phyloP scores from a whole-genome alignment of 495 filamentous ascomycete genomes.

The Penicillium pancosmium region DNA sequence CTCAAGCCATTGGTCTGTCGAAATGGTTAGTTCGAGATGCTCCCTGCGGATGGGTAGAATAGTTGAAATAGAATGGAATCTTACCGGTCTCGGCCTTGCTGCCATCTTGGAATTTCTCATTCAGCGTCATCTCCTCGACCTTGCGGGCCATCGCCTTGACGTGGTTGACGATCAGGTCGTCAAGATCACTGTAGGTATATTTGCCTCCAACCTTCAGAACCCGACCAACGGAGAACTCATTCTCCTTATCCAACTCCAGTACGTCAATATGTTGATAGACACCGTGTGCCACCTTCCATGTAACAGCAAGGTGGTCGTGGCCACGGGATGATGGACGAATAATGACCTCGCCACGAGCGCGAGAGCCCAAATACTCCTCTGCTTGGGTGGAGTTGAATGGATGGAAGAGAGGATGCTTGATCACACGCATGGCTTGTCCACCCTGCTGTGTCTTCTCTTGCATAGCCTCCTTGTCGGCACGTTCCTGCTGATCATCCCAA shows the following conservation, averaged over 20 bases:
- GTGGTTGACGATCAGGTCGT: slow-evolving; percentile 95
- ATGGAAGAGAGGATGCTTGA: slow-evolving; percentile 94
- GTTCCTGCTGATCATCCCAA: slow-evolving; percentile 85
- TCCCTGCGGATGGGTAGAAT: slow-evolving; percentile 6
- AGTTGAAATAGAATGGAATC: slow-evolving; percentile 25
- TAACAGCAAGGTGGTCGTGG: slow-evolving; percentile 90
- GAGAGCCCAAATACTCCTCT: slow-evolving; percentile 87
- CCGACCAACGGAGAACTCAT: slow-evolving; percentile 88
- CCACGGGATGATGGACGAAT: slow-evolving; percentile 95
- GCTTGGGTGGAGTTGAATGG: slow-evolving; percentile 92
- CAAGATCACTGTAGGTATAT: slow-evolving; percentile 91
- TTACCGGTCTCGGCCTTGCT: slow-evolving; percentile 84
- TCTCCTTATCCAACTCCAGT: slow-evolving; percentile 93
- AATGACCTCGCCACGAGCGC: slow-evolving; percentile 84
- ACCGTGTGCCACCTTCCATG: slow-evolving; percentile 96
- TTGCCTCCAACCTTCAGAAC: slow-evolving; percentile 80
- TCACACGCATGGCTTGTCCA: slow-evolving; percentile 84
- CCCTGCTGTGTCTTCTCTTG: slow-evolving; percentile 79
- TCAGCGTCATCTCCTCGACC: slow-evolving; percentile 90
- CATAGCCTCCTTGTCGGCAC: slow-evolving; percentile 72
- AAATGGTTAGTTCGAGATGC: slow-evolving; percentile 15
- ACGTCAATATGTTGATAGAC: slow-evolving; percentile 98
- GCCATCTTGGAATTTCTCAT: slow-evolving; percentile 86
- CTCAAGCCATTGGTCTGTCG: slow-evolving; percentile 86
- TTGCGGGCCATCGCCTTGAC: slow-evolving; percentile 98